A percentile compares a stretch with the other conserved stretches of the same genome.
Evolutionary conservation across 495 filamentous ascomycete genomes (phyloP).

Genomic region (Daldinia concentrica): DNA sequence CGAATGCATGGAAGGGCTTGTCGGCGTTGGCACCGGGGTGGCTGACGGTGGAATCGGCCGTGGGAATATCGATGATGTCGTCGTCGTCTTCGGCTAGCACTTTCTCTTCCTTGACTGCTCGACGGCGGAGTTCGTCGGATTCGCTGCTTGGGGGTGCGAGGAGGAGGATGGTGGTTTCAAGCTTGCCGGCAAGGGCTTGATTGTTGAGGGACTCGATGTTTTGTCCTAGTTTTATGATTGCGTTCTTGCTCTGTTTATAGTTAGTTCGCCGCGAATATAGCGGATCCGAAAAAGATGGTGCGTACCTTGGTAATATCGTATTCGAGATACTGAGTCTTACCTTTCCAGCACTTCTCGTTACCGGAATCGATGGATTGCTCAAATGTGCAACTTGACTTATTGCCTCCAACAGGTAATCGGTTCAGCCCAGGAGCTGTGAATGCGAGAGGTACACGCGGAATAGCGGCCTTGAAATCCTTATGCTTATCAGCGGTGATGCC

Average conservation of each 20-base stretch:
- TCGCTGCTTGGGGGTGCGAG: conserved; percentile 47
- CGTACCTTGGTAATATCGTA: conserved; percentile 55
- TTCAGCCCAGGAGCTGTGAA: conserved; percentile 55
- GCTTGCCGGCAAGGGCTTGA: conserved; percentile 48
- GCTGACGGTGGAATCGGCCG: conserved; percentile 34
- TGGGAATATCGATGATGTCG: conserved; percentile 28
- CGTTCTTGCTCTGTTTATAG: conserved; percentile 42
- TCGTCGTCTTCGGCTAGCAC: conserved; percentile 46
- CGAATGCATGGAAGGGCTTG: conserved; percentile 43
- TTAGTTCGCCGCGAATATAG: not conserved
- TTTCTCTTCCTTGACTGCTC: conserved; percentile 42
- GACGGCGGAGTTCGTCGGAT: conserved; percentile 51
- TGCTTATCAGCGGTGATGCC: conserved; percentile 51
- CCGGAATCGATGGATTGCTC: conserved; percentile 54
- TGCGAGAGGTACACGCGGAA: conserved; percentile 48
- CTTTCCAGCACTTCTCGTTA: conserved; percentile 57
- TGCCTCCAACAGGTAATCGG: conserved; percentile 47
- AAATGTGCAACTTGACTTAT: conserved; percentile 52
- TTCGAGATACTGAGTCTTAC: conserved; percentile 53
- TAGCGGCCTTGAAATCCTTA: conserved; percentile 43
- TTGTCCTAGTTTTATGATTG: conserved; percentile 43
- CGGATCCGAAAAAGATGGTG: not conserved
- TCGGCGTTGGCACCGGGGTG: conserved; percentile 20
- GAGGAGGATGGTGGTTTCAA: conserved; percentile 57
- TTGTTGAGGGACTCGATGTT: conserved; percentile 49